phyloP scores from a whole-genome alignment of 306 rosid genomes.

The Hippophae rhamnoides region DNA sequence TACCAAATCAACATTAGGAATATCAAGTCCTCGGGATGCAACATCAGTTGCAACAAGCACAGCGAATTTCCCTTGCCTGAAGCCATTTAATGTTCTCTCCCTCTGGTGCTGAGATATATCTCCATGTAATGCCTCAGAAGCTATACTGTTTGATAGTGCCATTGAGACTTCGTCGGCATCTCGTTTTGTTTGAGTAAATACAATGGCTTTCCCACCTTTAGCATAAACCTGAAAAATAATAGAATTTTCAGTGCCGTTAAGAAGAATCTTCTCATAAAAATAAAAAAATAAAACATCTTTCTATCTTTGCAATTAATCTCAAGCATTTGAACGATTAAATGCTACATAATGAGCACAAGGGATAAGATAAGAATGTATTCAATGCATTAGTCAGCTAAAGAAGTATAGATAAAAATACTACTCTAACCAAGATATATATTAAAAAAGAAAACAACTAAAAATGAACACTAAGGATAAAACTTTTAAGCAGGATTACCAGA shows the following conservation, averaged over 20 bases:
- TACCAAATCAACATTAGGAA: constrained; percentile 96
- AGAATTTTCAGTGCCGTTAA: constrained; percentile 8
- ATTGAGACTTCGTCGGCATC: constrained; percentile 98
- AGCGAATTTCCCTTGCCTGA: constrained; percentile 95
- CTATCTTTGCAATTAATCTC: neutral
- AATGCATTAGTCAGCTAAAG: neutral
- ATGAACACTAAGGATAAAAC: too few species aligned
- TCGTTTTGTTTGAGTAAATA: constrained; percentile 87
- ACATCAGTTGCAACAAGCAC: constrained; percentile 99
- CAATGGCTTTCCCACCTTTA: constrained; percentile 97
- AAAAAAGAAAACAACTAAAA: too few species aligned
- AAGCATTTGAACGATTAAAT: neutral
- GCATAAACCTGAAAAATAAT: constrained; percentile 77
- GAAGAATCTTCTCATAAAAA: neutral
- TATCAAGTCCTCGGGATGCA: constrained; percentile 97
- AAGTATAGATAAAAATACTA: too few species aligned
- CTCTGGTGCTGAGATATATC: constrained; percentile 98
- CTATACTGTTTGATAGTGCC: constrained; percentile 70
- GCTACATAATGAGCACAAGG: neutral
- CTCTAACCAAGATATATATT: too few species aligned
- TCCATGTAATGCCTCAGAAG: constrained; percentile 97
- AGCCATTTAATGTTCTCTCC: constrained; percentile 91
- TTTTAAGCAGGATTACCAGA: too few species aligned
- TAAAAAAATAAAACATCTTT: neutral
- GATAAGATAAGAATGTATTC: neutral